Base-by-base conservation (phyloP, 164 flowering plant species). In the Berberis thunbergii region DNA sequence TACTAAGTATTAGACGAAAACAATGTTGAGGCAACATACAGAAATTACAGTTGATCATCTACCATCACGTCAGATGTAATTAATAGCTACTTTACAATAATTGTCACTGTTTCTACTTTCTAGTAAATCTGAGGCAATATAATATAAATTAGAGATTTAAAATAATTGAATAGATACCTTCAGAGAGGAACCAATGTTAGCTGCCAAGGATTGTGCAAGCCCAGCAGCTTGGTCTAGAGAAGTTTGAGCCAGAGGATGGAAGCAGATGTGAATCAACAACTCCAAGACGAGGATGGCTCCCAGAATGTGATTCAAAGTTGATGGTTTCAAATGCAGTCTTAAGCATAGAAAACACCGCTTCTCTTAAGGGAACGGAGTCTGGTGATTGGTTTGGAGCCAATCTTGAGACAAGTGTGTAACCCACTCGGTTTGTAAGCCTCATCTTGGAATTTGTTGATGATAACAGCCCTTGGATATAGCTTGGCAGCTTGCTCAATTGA, bases 281-380 rank as follows among this genome's bases (percentile, higher is more conserved):
- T 0, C 96, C 96, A 10, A 87, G 84, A 43, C 93, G 81, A 2
- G 91, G 96, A 67, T 89, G 93, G 1, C 91, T 73, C 3, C 91
- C 96, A 1, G 73, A 65, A 54, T 89, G 93, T 45, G 38, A 11
- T 75, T 84, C 85, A 7, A 86, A 81, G 73, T 86, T 76, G 7
- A 84, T 75, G 64, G 82, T 79, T 43, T 62, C 72, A 52, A 69
- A 83, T 56, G 93, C 91, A 39, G 86, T 85, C 64, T 78, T 81
- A 52, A 73, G 86, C 84, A 84, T 81, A 64, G 89, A 79, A 40
- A 81, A 1, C 13, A 82, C 80, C n/a, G 88, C 74, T 57, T 77
- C 78, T 2, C 73, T 82, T 73, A 89, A 63, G 3, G 87, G 81
- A 64, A 82, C 71, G 52, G 75, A 81, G 49, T 41, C 53, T 49